phyloP scores from a whole-genome alignment of 2,329 filamentous ascomycete genomes.

The Alternaria ventricosa region DNA sequence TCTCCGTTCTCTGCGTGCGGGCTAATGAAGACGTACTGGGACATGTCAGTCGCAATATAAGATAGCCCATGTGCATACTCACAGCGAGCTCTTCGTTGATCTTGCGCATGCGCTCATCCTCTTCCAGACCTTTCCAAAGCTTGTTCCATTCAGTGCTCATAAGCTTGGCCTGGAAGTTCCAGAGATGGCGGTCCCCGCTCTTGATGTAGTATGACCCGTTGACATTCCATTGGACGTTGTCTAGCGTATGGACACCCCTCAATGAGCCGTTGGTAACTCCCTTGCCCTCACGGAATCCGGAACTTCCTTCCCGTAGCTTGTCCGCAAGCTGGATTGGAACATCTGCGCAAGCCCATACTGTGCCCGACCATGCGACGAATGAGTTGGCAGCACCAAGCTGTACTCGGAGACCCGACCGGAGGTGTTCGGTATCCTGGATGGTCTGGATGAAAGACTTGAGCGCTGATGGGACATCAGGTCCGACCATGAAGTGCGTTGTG shows the following conservation, averaged over 20 bases:
- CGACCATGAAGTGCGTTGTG: slow-evolving; percentile 8
- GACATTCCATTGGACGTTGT: slow-evolving; percentile 27
- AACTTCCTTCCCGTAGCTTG: slow-evolving; percentile 15
- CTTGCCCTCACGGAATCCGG: not conserved
- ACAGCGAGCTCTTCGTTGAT: slow-evolving; percentile 29
- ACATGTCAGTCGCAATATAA: slow-evolving; percentile 12
- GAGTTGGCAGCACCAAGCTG: slow-evolving; percentile 33
- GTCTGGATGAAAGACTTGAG: slow-evolving; percentile 16
- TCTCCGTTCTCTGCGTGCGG: slow-evolving; percentile 26
- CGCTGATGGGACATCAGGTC: slow-evolving; percentile 12
- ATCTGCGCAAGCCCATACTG: slow-evolving; percentile 23
- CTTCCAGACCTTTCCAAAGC: slow-evolving; percentile 19
- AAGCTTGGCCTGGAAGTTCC: slow-evolving; percentile 17
- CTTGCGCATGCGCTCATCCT: not conserved
- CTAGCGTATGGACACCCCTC: not conserved
- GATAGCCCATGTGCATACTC: not conserved
- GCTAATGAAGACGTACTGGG: slow-evolving; percentile 29
- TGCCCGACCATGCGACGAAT: slow-evolving; percentile 30
- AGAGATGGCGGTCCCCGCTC: slow-evolving; percentile 3
- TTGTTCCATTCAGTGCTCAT: slow-evolving; percentile 21
- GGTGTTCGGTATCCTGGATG: not conserved
- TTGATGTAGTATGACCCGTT: slow-evolving; percentile 31
- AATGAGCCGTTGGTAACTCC: slow-evolving; percentile 18
- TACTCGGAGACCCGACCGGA: slow-evolving; percentile 22
- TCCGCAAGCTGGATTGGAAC: slow-evolving; percentile 16